Evolutionary conservation across 768 basidiomycete species (phyloP).

Genomic region (Amanita polypyramis): DNA sequence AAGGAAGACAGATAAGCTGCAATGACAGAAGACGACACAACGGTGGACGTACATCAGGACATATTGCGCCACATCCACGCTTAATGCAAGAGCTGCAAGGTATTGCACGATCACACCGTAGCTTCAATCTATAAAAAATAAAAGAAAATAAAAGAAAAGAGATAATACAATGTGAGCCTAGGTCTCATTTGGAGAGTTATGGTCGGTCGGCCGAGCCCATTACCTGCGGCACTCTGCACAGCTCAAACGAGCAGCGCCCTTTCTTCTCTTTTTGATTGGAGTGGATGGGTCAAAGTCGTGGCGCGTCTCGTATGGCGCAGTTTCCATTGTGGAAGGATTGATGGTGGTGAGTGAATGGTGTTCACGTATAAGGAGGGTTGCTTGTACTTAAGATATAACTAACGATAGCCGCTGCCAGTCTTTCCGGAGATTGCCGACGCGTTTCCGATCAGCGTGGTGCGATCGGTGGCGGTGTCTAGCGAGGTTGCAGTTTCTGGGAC

Average conservation of each 20-base stretch:
- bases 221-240: constrained; percentile 77
- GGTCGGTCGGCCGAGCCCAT: background rate
- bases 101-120: constrained; percentile 65
- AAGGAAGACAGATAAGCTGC: too few species aligned
- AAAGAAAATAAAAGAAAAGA: background rate
- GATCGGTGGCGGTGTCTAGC: constrained; percentile 6
- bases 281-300: constrained; percentile 10
- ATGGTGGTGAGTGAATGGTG: constrained; percentile 13
- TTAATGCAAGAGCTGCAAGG: constrained; percentile 78
- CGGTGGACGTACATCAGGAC: constrained; percentile 71
- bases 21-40: too few species aligned
- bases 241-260: constrained; percentile 66
- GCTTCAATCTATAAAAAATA: constrained; percentile 63
- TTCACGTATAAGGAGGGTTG: constrained; percentile 1
- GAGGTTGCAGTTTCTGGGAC: background rate
- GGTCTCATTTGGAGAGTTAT: too few species aligned
- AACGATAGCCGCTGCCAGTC: constrained; percentile 2
- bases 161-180: constrained; percentile 6
- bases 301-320: constrained; percentile 21
- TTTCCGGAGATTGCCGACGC: constrained; percentile 4
- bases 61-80: constrained; percentile 71
- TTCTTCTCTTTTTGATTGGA: constrained; percentile 44
- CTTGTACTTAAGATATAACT: constrained; percentile 1
- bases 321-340: constrained; percentile 23
- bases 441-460: constrained; percentile 4